Evolutionary conservation across 208 protist species (phyloP).

Genomic region (Leptomonas pyrrhocoris): DNA sequence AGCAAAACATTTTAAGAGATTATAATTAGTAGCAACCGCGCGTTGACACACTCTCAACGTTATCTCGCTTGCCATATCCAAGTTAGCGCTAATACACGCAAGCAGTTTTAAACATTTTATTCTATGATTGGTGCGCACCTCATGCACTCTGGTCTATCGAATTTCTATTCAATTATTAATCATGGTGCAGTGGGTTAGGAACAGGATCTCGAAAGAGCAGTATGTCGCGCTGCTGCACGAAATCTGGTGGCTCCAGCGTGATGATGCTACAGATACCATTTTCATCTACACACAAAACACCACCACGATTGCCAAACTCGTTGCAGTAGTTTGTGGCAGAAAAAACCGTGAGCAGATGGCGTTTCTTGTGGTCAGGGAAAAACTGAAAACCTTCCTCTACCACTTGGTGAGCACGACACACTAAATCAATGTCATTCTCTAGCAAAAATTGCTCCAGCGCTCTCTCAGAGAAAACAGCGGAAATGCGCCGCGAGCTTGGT

Average conservation of each 20-base stretch:
- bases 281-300: slow-evolving; percentile 98
- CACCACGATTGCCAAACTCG: slow-evolving; percentile 99
- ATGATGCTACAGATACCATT: slow-evolving; percentile 95
- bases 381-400: slow-evolving; percentile 99
- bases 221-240: slow-evolving; percentile 77
- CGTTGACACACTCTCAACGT: too few species aligned
- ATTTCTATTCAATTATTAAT: slow-evolving; percentile 11
- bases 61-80: too few species aligned
- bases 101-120: too few species aligned
- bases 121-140: background rate
- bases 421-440: slow-evolving; percentile 98
- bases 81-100: too few species aligned
- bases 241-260: slow-evolving; percentile 86
- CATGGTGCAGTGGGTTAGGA: slow-evolving; percentile 27
- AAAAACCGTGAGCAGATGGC: slow-evolving; percentile 99
- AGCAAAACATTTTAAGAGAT: background rate
- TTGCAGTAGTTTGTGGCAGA: slow-evolving; percentile 99
- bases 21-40: too few species aligned
- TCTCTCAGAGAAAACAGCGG: slow-evolving; percentile 97
- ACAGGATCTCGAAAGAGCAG: slow-evolving; percentile 52
- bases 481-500: slow-evolving; percentile 98
- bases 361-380: slow-evolving; percentile 95
- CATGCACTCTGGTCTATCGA: slow-evolving; percentile 1
- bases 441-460: slow-evolving; percentile 96
- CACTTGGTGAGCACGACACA: slow-evolving; percentile 99